Base-by-base conservation (phyloP, 148 eudicot genomes). In the Rhododendron molle region DNA sequence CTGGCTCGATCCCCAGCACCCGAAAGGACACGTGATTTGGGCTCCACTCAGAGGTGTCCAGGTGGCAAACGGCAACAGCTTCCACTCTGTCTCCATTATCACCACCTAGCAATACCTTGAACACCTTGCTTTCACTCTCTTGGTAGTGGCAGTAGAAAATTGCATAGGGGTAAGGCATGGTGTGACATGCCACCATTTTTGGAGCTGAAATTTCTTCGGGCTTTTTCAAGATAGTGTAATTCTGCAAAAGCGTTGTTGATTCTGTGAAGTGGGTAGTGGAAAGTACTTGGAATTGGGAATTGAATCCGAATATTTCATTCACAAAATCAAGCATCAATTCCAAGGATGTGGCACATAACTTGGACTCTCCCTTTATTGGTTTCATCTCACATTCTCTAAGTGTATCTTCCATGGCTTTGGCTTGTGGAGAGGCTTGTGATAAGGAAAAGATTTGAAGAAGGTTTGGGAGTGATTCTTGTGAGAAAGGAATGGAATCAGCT, bases 121-220 rank as follows among this genome's bases (percentile, higher is more conserved):
- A 92, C 56, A 93, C 65, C 88, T 74, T 90, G 81, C 84, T 92
- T 18, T 91, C 89, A 47, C 89, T 86, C n/a, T 60, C 84, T 83
- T 90, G 93, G 83, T 89, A 76, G 86, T 94, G 98, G 80, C 96
- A 94, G 60, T 91, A 94, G 50, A 87, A 92, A 20, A 94, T 87
- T 10, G 90, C 90, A 82, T 94, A 94, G 23, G 98, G 93, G 86
- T 94, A 93, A 83, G 98, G 91, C 93, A 93, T 47, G 69, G 95
- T 89, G 26, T 94, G 95, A 83, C 98, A 94, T 13, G 89, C 94
- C 69, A 94, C 78, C 91, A 91, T 89, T 50, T 87, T 91, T 0
- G 62, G 38, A 18, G 84, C 72, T 5, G 15, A 1, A 28, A 92
- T 88, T 58, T 89, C 93, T 40, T 74, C 23, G 2, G 93, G 89